These are phyloP conservation scores for Mikania micrantha DNA, from an alignment of 129 eudicot species.

Conservation along the genomic window DNA sequence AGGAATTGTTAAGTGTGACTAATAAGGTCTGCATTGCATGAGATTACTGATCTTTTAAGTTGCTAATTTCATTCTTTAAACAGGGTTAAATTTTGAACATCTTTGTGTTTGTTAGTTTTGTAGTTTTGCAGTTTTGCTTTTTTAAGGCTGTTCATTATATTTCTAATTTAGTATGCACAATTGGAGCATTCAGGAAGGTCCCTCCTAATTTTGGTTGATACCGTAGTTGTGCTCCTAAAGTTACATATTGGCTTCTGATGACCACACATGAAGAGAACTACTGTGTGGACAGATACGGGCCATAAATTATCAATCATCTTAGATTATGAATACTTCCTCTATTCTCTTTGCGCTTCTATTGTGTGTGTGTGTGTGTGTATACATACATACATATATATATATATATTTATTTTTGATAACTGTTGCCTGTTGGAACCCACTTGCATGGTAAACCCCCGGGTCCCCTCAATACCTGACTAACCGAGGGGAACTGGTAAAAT, in stretches of 20 bases:
- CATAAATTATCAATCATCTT: constrained; percentile 27
- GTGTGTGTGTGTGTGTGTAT: too few species aligned
- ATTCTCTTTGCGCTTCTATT: too few species aligned
- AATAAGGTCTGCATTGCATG: constrained; percentile 49
- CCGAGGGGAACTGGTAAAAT: too few species aligned
- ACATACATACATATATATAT: too few species aligned
- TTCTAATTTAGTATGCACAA: neutral
- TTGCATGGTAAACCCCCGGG: too few species aligned
- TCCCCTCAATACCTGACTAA: too few species aligned
- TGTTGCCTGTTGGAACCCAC: too few species aligned
- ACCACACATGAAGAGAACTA: constrained; percentile 56
- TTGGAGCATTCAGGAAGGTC: constrained; percentile 58
- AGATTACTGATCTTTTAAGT: neutral
- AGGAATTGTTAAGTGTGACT: constrained; percentile 44
- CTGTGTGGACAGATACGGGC: constrained; percentile 93
- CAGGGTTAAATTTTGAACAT: neutral
- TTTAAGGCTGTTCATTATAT: neutral
- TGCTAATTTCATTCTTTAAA: neutral
- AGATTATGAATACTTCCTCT: neutral
- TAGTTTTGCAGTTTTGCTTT: neutral
- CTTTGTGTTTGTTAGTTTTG: neutral
- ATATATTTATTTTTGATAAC: too few species aligned
- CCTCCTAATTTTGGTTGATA: constrained; percentile 49
- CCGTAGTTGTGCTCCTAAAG: constrained; percentile 70
- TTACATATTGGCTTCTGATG: constrained; percentile 69